phyloP scores from a whole-genome alignment of 164 flowering plant species.

The Aristolochia fimbriata region DNA sequence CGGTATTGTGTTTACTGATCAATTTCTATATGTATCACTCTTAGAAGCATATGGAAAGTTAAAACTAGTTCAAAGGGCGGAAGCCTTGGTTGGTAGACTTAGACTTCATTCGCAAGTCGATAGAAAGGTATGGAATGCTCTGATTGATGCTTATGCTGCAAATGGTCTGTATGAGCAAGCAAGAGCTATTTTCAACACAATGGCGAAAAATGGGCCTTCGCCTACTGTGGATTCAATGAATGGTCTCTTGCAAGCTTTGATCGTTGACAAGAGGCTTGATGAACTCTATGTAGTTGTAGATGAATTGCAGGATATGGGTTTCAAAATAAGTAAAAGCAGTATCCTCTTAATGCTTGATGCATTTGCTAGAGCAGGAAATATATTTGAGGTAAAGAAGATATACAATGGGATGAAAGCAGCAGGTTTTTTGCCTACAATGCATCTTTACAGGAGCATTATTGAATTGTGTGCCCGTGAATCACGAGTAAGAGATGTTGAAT shows the following conservation, averaged over 20 bases:
- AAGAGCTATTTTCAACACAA: slow-evolving; percentile 75
- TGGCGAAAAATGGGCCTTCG: slow-evolving; percentile 88
- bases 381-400: slow-evolving; percentile 90
- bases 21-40: slow-evolving; percentile 35
- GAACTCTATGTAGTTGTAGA: slow-evolving; percentile 85
- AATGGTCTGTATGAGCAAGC: slow-evolving; percentile 90
- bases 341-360: slow-evolving; percentile 90
- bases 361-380: slow-evolving; percentile 62
- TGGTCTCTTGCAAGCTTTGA: slow-evolving; percentile 74
- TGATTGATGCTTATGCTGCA: slow-evolving; percentile 78
- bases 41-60: slow-evolving; percentile 66
- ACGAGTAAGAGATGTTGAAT: slow-evolving; percentile 83
- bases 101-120: slow-evolving; percentile 41
- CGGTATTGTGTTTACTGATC: slow-evolving; percentile 32
- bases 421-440: slow-evolving; percentile 90
- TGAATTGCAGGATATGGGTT: slow-evolving; percentile 95
- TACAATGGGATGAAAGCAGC: slow-evolving; percentile 95
- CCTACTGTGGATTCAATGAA: slow-evolving; percentile 82
- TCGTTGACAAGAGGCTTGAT: slow-evolving; percentile 65
- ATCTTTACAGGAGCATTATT: slow-evolving; percentile 73
- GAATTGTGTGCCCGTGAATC: slow-evolving; percentile 57
- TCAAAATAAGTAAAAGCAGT: slow-evolving; percentile 81
- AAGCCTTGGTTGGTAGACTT: slow-evolving; percentile 54
- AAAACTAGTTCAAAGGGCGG: slow-evolving; percentile 71
- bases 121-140: slow-evolving; percentile 77